Conservation (phyloP, 345 rosid species). For the Eucalyptus guilfoylei region DNA sequence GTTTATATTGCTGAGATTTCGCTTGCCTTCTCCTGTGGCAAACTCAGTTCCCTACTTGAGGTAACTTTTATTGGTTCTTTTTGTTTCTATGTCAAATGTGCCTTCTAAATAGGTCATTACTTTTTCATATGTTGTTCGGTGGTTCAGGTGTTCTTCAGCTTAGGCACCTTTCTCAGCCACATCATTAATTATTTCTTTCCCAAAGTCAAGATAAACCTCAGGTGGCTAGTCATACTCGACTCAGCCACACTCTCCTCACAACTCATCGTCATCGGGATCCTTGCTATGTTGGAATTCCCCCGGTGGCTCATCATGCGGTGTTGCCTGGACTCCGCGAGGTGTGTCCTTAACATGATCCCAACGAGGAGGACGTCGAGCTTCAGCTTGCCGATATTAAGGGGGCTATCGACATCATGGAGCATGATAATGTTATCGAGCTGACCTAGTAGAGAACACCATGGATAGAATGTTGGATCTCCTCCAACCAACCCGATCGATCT, state of each 20-base stretch:
- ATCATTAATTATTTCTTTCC: not conserved
- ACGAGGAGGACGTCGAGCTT: rapidly evolving
- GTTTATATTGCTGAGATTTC: too few species aligned
- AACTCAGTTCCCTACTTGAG: rapidly evolving
- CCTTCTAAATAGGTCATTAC: not conserved
- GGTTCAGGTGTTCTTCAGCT: not conserved
- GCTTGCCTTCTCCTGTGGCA: not conserved
- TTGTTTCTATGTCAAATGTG: too few species aligned
- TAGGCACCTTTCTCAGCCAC: not conserved
- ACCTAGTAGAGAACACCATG: rapidly evolving
- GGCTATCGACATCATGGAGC: too few species aligned
- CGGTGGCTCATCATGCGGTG: not conserved
- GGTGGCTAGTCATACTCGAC: not conserved
- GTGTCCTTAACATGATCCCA: not conserved
- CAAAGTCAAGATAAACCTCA: not conserved
- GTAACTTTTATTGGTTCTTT: too few species aligned
- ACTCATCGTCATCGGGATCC: not conserved
- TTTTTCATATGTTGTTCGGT: too few species aligned
- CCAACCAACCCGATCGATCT: rapidly evolving
- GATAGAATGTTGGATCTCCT: too few species aligned
- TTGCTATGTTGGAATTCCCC: not conserved
- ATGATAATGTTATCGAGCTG: too few species aligned
- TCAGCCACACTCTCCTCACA: not conserved
- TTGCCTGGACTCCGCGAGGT: rapidly evolving
- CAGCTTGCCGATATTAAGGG: too few species aligned